These are phyloP conservation scores for Leishmania lainsoni DNA, from an alignment of 208 protist species.

Conservation along the genomic window DNA sequence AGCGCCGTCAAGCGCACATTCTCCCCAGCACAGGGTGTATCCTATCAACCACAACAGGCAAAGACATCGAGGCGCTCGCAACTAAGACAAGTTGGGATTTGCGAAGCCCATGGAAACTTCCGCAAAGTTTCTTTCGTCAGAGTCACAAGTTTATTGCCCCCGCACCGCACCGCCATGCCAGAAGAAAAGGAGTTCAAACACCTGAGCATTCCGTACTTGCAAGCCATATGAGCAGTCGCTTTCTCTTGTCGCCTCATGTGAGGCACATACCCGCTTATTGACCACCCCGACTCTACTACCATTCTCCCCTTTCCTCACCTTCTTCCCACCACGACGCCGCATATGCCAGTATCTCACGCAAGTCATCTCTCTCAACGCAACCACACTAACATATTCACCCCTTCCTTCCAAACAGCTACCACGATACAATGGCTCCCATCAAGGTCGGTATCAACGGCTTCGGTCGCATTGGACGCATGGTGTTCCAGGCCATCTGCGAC, in stretches of 20 bases:
- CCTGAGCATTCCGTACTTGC: not conserved
- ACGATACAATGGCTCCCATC: constrained; percentile 52
- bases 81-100: not conserved
- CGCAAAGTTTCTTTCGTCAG: not conserved
- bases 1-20: not conserved
- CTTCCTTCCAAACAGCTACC: not conserved
- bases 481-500: constrained; percentile 92
- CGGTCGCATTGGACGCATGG: constrained; percentile 98
- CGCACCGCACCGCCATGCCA: not conserved
- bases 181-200: not conserved
- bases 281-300: not conserved
- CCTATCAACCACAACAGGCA: not conserved
- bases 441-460: constrained; percentile 98
- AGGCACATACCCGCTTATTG: not conserved
- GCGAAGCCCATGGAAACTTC: no score
- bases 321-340: not conserved
- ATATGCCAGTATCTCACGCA: not conserved
- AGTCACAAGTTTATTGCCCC: not conserved
- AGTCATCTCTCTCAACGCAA: constrained; percentile 4
- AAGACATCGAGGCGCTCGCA: not conserved
- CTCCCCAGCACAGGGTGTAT: not conserved
- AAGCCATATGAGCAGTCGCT: not conserved
- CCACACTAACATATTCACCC: not conserved
- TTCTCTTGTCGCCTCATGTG: not conserved
- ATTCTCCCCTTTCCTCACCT: not conserved